phyloP scores from a whole-genome alignment of 371 early-diverging fungal genomes.

The Saksenaea vasiformis region DNA sequence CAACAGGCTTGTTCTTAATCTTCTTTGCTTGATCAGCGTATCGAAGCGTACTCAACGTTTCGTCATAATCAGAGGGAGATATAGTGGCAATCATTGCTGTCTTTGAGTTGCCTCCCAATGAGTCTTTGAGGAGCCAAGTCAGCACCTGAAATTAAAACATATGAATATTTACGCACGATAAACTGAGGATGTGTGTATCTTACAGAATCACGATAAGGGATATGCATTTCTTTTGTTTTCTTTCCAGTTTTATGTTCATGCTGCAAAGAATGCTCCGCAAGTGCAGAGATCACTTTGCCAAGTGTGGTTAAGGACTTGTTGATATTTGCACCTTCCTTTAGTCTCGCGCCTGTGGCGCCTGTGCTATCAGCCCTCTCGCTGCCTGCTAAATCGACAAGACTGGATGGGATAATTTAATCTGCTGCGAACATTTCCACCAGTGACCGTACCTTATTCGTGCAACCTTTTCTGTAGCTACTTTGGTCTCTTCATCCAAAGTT shows the following conservation, averaged over 20 bases:
- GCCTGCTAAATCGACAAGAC: constrained; percentile 89
- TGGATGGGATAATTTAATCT: constrained; percentile 17
- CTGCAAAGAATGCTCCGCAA: constrained; percentile 67
- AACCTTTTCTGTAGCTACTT: constrained; percentile 67
- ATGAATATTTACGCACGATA: not conserved
- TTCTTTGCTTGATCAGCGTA: constrained; percentile 92
- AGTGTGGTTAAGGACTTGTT: constrained; percentile 94
- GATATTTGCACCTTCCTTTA: constrained; percentile 98
- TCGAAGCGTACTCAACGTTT: constrained; percentile 90
- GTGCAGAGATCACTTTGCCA: constrained; percentile 94
- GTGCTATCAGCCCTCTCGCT: constrained; percentile 95
- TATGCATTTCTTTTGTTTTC: constrained; percentile 53
- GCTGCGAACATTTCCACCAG: not conserved
- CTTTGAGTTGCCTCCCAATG: constrained; percentile 89
- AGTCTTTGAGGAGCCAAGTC: constrained; percentile 93
- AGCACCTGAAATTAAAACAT: constrained; percentile 40
- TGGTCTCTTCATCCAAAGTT: constrained; percentile 51
- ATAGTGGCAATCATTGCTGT: constrained; percentile 89
- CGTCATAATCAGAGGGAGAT: constrained; percentile 76
- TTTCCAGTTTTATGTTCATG: constrained; percentile 33
- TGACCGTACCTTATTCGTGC: constrained; percentile 59
- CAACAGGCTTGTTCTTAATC: constrained; percentile 85
- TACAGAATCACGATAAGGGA: constrained; percentile 85
- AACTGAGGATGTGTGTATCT: constrained; percentile 19
- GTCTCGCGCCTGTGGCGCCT: constrained; percentile 89